Evolutionary conservation across 805 yeast species (phyloP), one percentile per base, ranked within the genome.

Genomic region (Candida dendrica): DNA sequence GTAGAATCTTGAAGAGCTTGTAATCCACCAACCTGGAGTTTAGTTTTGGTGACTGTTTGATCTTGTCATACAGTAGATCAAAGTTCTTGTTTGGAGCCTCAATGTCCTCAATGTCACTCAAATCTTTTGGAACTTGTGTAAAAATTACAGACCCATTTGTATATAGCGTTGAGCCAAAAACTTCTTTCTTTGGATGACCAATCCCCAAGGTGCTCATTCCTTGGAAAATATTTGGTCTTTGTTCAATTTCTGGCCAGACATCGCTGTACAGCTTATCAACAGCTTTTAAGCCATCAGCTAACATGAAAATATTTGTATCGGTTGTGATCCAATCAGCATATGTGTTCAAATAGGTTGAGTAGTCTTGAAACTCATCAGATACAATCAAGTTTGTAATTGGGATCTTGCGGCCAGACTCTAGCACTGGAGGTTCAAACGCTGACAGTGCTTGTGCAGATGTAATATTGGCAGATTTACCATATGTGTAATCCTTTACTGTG

Each of bases 281-380:
- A 34, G 77, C 69, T 2, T 95, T 95, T 75, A 84, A 69, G 3
- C 89, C 91, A 56, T 86, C 87, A 42, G 87, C 60, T 14, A 90
- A 51, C 18, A 90, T 59, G 36, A 90, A 48, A 3, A 89, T 59
- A 43, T 77, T 79, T 1, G 90, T 72, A 3, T 64, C 55, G 0
- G 52, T 46, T 10, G 56, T 48, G 13, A 87, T 60, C 37, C 64
- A 59, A 1, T 66, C 58, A 4, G 65, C 39, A 44, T 78, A 64
- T 14, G 74, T 75, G 13, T 50, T 52, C 14, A 86, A 43, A 0
- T 90, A 83, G 6, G 51, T 44, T 4, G 64, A 56, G 0, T 86
- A 73, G 42, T 76, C 75, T 46, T 74, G 71, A 0, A 83, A 69
- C 54, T 80, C 82, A 8, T 87, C 84, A 16, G 86, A 63, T 4